Conservation (phyloP, 805 yeast species). For the Candida quercuum region DNA sequence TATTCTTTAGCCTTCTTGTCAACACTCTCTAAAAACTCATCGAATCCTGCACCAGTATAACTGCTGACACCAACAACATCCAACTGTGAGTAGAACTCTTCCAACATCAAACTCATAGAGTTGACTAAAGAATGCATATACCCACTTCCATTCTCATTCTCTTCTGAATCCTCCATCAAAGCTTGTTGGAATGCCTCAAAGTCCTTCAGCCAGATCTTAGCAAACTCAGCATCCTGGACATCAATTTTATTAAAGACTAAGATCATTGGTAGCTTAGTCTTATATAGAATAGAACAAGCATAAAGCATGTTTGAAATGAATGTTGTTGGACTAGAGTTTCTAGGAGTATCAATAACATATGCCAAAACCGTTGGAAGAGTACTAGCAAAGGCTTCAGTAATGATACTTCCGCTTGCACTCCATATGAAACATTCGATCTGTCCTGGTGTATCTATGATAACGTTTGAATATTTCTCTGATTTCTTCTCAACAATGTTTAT, state of each 20-base stretch:
- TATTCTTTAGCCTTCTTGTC: slow-evolving; percentile 86
- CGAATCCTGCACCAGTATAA: slow-evolving; percentile 91
- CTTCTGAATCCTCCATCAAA: slow-evolving; percentile 58
- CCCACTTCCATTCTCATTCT: slow-evolving; percentile 69
- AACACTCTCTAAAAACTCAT: slow-evolving; percentile 80
- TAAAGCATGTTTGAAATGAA: slow-evolving; percentile 97
- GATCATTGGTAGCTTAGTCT: slow-evolving; percentile 94
- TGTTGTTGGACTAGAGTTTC: slow-evolving; percentile 91
- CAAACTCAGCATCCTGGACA: slow-evolving; percentile 77
- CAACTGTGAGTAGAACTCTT: slow-evolving; percentile 88
- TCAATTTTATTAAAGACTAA: slow-evolving; percentile 95
- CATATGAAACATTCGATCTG: slow-evolving; percentile 98
- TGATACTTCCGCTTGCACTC: slow-evolving; percentile 96
- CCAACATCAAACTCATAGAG: slow-evolving; percentile 93
- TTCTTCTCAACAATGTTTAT: slow-evolving; percentile 79
- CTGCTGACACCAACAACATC: slow-evolving; percentile 93
- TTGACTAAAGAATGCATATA: slow-evolving; percentile 93
- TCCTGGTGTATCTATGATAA: slow-evolving; percentile 95
- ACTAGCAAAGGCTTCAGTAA: slow-evolving; percentile 94
- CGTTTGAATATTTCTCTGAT: slow-evolving; percentile 48
- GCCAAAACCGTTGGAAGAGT: slow-evolving; percentile 95
- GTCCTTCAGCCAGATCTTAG: slow-evolving; percentile 96
- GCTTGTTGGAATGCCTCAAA: slow-evolving; percentile 88
- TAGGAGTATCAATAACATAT: slow-evolving; percentile 93
- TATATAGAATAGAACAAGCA: slow-evolving; percentile 94